phyloP scores from a whole-genome alignment of 2,329 filamentous ascomycete genomes.

The Escovopsis sp. region DNA sequence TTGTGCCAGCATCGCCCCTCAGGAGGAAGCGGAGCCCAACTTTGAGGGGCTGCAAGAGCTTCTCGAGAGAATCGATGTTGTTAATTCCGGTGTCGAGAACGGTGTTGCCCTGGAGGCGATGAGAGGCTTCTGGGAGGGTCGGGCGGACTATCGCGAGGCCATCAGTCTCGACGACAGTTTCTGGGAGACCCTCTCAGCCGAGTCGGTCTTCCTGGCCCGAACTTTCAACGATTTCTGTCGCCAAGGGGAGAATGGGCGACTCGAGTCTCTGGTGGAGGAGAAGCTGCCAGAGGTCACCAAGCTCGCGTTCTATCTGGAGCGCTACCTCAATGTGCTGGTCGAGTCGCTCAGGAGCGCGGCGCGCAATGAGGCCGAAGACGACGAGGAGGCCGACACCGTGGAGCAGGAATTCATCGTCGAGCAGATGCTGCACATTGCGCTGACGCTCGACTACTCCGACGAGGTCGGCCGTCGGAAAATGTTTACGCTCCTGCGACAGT shows the following conservation, averaged over 20 bases:
- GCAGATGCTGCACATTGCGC: slow-evolving; percentile 81
- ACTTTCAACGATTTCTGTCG: slow-evolving; percentile 93
- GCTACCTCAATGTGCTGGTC: slow-evolving; percentile 57
- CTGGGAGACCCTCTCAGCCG: slow-evolving; percentile 69
- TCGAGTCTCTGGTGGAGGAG: slow-evolving; percentile 66
- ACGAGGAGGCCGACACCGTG: slow-evolving; percentile 68
- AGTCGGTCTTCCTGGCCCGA: slow-evolving; percentile 78
- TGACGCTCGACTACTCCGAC: slow-evolving; percentile 92
- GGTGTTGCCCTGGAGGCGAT: slow-evolving; percentile 90
- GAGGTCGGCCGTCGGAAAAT: slow-evolving; percentile 92
- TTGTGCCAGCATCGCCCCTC: slow-evolving; percentile 56
- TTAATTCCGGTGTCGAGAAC: slow-evolving; percentile 77
- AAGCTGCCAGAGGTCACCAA: slow-evolving; percentile 92
- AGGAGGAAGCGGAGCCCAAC: slow-evolving; percentile 47
- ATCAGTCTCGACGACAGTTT: slow-evolving; percentile 59
- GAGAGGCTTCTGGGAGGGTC: slow-evolving; percentile 89
- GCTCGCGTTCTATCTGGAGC: slow-evolving; percentile 73
- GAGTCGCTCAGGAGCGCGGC: slow-evolving; percentile 46
- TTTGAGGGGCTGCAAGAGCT: slow-evolving; percentile 80
- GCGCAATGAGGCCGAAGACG: slow-evolving; percentile 40
- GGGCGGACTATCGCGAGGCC: slow-evolving; percentile 65
- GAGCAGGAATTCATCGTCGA: slow-evolving; percentile 94
- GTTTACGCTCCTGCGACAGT: slow-evolving; percentile 79
- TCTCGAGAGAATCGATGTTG: slow-evolving; percentile 82
- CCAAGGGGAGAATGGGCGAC: slow-evolving; percentile 55